A percentile compares a stretch with the other conserved stretches of the same genome.
Evolutionary conservation across 2,329 filamentous ascomycete genomes (phyloP).

Genomic region (Colletotrichum paranaense): DNA sequence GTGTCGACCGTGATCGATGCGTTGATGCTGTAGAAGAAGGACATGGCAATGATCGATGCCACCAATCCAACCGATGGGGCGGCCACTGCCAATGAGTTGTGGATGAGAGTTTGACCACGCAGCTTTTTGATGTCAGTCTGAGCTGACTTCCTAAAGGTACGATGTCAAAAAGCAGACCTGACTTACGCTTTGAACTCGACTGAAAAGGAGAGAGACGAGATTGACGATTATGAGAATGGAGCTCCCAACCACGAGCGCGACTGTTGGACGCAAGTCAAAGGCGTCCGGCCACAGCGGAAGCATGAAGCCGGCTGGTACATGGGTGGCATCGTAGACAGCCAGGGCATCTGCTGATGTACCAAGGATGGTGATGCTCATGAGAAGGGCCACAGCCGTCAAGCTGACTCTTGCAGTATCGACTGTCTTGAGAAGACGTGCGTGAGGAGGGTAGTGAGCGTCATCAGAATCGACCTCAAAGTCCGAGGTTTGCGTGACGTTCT

Average conservation of each 20-base stretch:
- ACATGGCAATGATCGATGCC: conserved; percentile 62
- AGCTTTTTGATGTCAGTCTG: conserved; percentile 24
- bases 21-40: conserved; percentile 69
- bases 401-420: conserved; percentile 58
- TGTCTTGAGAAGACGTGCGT: conserved; percentile 50
- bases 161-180: not conserved
- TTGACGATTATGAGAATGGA: conserved; percentile 61
- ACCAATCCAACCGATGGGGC: conserved; percentile 46
- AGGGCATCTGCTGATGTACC: conserved; percentile 66
- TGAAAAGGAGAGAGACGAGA: conserved; percentile 57
- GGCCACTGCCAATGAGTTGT: conserved; percentile 39
- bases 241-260: conserved; percentile 65
- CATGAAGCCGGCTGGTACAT: conserved; percentile 57
- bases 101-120: conserved; percentile 7
- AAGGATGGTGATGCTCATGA: conserved; percentile 63
- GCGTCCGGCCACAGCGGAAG: conserved; percentile 68
- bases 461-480: conserved; percentile 61
- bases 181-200: conserved; percentile 64
- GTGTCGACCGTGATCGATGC: conserved; percentile 63
- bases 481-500: conserved; percentile 55
- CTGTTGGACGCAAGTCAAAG: conserved; percentile 67
- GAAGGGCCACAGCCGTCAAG: conserved; percentile 61
- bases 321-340: conserved; percentile 65
- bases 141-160: not conserved
- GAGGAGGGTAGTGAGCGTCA: conserved; percentile 50